These are phyloP conservation scores for Aegilops speltoides DNA, from an alignment of 176 grass and related monocot species.

Conservation along the genomic window DNA sequence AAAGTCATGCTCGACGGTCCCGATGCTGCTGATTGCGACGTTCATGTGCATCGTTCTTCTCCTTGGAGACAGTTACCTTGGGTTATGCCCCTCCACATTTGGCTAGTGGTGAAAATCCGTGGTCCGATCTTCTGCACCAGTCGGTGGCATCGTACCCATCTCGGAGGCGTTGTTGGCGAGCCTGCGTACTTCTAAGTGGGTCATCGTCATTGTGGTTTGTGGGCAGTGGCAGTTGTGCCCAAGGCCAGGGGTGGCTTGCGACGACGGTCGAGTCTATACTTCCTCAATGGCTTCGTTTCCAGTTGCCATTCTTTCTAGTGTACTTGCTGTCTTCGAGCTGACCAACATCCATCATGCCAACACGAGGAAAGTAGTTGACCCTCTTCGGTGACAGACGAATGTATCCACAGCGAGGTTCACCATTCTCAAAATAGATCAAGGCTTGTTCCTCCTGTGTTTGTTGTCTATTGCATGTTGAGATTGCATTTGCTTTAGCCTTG, in stretches of 20 bases:
- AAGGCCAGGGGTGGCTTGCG: fast-evolving
- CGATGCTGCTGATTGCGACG: not conserved
- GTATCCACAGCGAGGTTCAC: no score
- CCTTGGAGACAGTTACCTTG: not conserved
- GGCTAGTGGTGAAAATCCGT: not conserved
- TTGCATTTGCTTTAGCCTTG: no score
- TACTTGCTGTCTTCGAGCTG: not conserved
- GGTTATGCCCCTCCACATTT: not conserved
- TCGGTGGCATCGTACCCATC: not conserved
- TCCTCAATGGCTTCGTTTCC: not conserved
- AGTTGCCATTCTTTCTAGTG: not conserved
- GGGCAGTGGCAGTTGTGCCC: not conserved
- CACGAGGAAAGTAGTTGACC: not conserved
- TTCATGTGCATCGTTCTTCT: not conserved
- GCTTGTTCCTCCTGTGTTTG: not conserved
- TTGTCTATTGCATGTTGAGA: no score
- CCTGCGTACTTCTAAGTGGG: not conserved
- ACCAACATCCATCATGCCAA: not conserved
- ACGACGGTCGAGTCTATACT: not conserved
- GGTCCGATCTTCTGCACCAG: not conserved
- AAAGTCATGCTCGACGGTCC: not conserved
- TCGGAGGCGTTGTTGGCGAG: not conserved
- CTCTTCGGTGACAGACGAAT: not conserved
- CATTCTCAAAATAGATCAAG: not conserved
- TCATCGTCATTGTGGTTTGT: not conserved